Base-by-base conservation (phyloP, 345 rosid genomes). In the Ailanthus altissimus region DNA sequence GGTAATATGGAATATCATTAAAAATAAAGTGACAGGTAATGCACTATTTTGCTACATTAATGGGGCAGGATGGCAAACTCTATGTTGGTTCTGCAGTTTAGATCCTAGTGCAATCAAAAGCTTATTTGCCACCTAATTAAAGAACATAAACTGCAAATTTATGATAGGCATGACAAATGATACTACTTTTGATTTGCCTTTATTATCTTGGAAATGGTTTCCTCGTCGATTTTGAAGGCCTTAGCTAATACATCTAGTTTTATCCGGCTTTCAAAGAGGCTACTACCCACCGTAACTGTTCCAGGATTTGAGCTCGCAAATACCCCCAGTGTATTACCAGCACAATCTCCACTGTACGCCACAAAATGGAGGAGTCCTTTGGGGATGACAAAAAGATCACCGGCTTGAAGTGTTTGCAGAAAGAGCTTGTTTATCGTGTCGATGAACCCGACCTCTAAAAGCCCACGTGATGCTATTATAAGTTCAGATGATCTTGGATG, bases 291-390 rank as follows among this genome's bases (percentile, higher is more conserved):
- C 0, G 79, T 76, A 12, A 79, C 74, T 32, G 73, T 62, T 67
- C 81, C 83, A 20, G 77, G 79, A 46, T 20, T 79, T 0, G 79
- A 56, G 54, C 83, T 73, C 23, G 83, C 79, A 36, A 78, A 76
- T 38, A 81, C 45, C 20, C 77, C 70, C 6, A 74, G 60, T 15
- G 81, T 74, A 65, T 15, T 21, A 0, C 84, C 77, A 56, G 59
- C 47, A 43, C 67, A 56, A 67, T 80, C 72, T 2, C n/a, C 45
- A 16, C 47, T 10, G 53, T 84, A 81, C 26, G 58, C 57, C 49
- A 81, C 77, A 68, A 75, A 81, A 77, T 81, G 83, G 20, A 73
- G 75, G 28, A 84, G 79, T 9, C 86, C 86, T 79, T 73, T 81
- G 0, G 83, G 86, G 62, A 84, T 76, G 54, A 81, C 72, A 45